These are phyloP conservation scores for Fragaria iinumae DNA, from an alignment of 306 rosid species.

Conservation along the genomic window DNA sequence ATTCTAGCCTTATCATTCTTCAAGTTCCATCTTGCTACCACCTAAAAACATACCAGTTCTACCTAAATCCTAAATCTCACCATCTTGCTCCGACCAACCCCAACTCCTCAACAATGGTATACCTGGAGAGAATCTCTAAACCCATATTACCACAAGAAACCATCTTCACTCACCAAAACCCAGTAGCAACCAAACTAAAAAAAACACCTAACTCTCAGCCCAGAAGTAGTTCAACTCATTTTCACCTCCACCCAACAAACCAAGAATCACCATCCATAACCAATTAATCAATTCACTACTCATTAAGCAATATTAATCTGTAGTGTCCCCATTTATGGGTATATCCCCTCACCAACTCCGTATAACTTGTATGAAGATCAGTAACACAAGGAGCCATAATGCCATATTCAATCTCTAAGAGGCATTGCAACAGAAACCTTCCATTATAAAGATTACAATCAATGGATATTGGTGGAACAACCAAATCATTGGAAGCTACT, in stretches of 20 bases:
- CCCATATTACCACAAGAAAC: neutral
- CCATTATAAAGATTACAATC: constrained; percentile 37
- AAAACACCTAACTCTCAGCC: constrained; percentile 4
- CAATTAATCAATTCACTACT: constrained; percentile 13
- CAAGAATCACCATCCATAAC: constrained; percentile 8
- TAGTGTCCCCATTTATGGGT: constrained; percentile 19
- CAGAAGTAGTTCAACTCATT: neutral
- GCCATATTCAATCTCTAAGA: constrained; percentile 9
- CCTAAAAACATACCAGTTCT: constrained; percentile 15
- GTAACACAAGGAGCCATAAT: constrained; percentile 16
- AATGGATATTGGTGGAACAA: constrained; percentile 34
- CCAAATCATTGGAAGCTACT: constrained; percentile 33
- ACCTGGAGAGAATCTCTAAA: constrained; percentile 1
- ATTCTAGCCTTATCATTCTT: constrained; percentile 2
- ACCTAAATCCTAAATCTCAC: constrained; percentile 19
- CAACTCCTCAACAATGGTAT: neutral
- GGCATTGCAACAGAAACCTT: constrained; percentile 24
- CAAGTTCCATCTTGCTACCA: neutral
- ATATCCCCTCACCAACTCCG: constrained; percentile 20
- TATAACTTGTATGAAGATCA: neutral
- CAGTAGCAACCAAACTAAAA: constrained; percentile 5
- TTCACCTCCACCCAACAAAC: constrained; percentile 8
- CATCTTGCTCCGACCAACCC: constrained; percentile 1
- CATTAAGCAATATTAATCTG: constrained; percentile 20
- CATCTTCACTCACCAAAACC: neutral